Evolutionary conservation across 2,329 filamentous ascomycete species (phyloP).

Genomic region (Xenoacremonium recifei): DNA sequence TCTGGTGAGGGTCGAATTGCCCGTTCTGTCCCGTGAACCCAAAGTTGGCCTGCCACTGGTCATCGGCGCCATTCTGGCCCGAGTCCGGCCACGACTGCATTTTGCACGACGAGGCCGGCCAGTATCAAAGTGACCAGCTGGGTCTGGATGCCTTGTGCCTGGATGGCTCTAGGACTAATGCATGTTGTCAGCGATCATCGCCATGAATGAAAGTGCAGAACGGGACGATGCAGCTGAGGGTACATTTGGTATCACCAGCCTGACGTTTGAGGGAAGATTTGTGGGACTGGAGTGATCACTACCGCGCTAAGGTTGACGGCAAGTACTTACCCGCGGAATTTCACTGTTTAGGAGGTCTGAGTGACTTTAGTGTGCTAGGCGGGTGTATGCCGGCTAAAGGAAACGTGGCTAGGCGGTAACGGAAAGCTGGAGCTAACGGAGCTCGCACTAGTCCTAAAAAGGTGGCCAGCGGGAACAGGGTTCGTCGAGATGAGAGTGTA

Average conservation of each 20-base stretch:
- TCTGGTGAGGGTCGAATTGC: constrained; percentile 38
- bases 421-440: too few species aligned
- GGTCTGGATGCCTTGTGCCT: neutral
- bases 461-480: neutral
- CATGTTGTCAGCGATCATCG: constrained; percentile 29
- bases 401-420: neutral
- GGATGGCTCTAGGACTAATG: constrained; percentile 26
- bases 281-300: too few species aligned
- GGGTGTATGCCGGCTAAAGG: neutral
- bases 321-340: too few species aligned
- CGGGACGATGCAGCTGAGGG: constrained; percentile 16
- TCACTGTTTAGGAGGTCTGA: too few species aligned
- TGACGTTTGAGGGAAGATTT: too few species aligned
- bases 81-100: constrained; percentile 42
- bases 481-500: too few species aligned
- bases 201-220: constrained; percentile 20
- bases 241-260: too few species aligned
- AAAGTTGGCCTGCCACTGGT: constrained; percentile 36
- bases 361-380: too few species aligned
- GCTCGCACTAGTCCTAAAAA: constrained; percentile 12
- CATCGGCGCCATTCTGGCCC: constrained; percentile 36
- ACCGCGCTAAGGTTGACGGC: too few species aligned
- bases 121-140: neutral
- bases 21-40: constrained; percentile 31
- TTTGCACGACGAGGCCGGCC: constrained; percentile 16